These are phyloP conservation scores for Intubia oerlemansii DNA, from an alignment of 2,329 filamentous ascomycete species.

Conservation along the genomic window DNA sequence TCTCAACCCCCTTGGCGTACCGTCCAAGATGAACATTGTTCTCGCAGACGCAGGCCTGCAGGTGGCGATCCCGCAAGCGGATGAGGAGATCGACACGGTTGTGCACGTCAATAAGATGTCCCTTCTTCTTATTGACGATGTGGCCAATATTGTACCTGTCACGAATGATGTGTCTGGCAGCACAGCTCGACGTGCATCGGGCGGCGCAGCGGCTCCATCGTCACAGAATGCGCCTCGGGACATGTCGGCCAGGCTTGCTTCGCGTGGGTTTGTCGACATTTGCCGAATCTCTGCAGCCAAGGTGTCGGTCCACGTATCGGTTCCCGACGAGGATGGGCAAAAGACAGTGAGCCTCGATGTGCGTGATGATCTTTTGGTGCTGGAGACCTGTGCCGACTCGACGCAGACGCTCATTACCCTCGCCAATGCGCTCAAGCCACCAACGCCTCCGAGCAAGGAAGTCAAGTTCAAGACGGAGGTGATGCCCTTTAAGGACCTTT, in stretches of 20 bases:
- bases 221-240: no score
- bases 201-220: conserved; percentile 7
- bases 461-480: conserved; percentile 75
- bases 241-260: conserved; percentile 34
- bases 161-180: conserved; percentile 13
- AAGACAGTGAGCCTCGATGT: conserved; percentile 62
- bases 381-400: conserved; percentile 93
- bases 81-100: conserved; percentile 38
- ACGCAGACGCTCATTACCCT: conserved; percentile 76
- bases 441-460: conserved; percentile 60
- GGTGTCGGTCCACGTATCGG: conserved; percentile 37
- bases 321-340: conserved; percentile 27
- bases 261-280: conserved; percentile 63
- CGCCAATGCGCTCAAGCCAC: conserved; percentile 61
- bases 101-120: conserved; percentile 62
- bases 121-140: conserved; percentile 63
- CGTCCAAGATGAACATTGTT: conserved; percentile 59
- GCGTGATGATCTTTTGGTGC: conserved; percentile 64
- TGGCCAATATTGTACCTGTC: conserved; percentile 22
- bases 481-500: conserved; percentile 67
- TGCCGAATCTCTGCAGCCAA: conserved; percentile 73
- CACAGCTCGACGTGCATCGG: conserved; percentile 2
- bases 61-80: conserved; percentile 38
- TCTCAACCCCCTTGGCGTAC: conserved; percentile 55
- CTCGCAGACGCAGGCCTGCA: conserved; percentile 57